Percentiles rank a stretch among this genome's conserved stretches.
Conservation (phyloP, 495 filamentous ascomycete genomes). For the Aspergillus ellipticus region DNA sequence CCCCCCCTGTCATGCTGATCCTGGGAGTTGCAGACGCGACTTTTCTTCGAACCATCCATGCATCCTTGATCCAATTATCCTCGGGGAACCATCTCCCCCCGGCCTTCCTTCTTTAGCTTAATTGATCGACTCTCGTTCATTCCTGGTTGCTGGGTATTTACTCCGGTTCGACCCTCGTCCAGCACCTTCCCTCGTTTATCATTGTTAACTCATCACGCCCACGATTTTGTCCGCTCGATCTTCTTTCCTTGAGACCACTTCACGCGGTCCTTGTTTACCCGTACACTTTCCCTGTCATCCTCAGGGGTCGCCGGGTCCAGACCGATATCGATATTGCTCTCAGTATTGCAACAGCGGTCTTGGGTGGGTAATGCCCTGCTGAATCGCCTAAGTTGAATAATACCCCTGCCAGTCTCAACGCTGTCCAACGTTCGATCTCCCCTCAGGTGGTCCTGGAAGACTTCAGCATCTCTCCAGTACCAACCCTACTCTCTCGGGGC, state of each 20-base stretch:
- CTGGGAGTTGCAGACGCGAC: conserved; percentile 15
- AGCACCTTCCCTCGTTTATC: conserved; percentile 1
- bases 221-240: neutral
- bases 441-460: neutral
- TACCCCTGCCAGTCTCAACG: neutral
- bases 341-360: neutral
- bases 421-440: neutral
- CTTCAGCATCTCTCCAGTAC: neutral
- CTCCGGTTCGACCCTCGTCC: conserved; percentile 5
- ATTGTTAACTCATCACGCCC: conserved; percentile 1
- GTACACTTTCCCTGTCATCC: neutral
- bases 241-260: neutral
- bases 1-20: conserved; percentile 7
- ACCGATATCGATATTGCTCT: neutral
- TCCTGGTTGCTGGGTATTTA: conserved; percentile 6
- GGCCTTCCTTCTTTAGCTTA: conserved; percentile 8
- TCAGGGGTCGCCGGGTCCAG: neutral
- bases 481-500: neutral
- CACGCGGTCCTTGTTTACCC: neutral
- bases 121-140: conserved; percentile 16
- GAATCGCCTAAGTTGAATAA: neutral
- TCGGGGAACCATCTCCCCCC: conserved; percentile 11
- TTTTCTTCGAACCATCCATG: conserved; percentile 19
- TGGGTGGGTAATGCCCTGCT: neutral
- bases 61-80: conserved; percentile 13